These are phyloP conservation scores for Capsicum pubescens DNA, from an alignment of 257 asterid genomes.

Conservation along the genomic window DNA sequence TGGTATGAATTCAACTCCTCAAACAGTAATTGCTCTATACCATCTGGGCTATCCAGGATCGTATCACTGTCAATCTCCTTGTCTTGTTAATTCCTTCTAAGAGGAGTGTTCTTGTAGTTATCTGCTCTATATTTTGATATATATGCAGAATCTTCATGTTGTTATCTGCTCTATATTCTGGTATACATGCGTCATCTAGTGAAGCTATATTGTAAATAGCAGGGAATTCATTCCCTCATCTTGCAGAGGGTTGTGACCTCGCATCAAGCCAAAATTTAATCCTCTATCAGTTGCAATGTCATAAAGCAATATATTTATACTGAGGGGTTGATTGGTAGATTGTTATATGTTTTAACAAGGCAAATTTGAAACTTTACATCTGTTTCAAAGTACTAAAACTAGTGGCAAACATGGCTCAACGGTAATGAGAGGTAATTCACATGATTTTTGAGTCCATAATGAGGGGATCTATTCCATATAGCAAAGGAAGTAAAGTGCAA, in stretches of 20 bases:
- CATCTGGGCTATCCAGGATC: background rate
- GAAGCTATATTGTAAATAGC: constrained; percentile 19
- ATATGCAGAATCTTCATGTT: background rate
- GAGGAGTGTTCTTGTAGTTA: constrained; percentile 11
- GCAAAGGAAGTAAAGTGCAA: constrained; percentile 17
- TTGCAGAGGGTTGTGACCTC: constrained; percentile 13
- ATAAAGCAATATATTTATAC: background rate
- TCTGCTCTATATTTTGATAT: constrained; percentile 2
- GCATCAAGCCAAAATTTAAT: constrained; percentile 18
- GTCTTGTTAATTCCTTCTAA: constrained; percentile 3
- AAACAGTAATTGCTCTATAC: background rate
- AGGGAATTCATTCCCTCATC: constrained; percentile 15
- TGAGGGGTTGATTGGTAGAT: background rate
- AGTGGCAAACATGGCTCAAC: background rate
- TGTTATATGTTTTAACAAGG: background rate
- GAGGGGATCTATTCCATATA: background rate
- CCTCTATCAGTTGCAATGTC: background rate
- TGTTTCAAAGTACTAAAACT: background rate
- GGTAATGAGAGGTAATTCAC: constrained; percentile 12
- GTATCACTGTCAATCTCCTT: background rate
- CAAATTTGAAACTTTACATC: background rate
- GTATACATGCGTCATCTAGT: constrained; percentile 7
- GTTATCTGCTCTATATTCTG: background rate
- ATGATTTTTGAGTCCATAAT: background rate
- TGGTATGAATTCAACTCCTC: constrained; percentile 11